Percentiles rank a stretch among this genome's conserved stretches.
Evolutionary conservation across 306 rosid genomes (phyloP).

Genomic region (Echinosophora koreensis): DNA sequence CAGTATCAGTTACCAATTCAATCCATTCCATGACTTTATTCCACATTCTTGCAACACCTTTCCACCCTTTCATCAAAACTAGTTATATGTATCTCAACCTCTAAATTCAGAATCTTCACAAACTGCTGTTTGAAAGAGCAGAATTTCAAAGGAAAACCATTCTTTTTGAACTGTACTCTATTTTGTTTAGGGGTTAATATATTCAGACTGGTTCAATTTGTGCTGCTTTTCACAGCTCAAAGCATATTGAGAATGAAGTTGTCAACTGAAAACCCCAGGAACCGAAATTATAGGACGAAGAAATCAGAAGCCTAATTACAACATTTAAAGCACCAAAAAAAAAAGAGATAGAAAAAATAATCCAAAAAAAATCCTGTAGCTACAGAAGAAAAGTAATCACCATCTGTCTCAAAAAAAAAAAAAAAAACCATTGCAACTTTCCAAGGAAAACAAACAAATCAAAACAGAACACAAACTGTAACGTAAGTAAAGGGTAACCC

Average conservation of each 20-base stretch:
- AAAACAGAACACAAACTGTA: neutral
- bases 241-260: neutral
- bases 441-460: neutral
- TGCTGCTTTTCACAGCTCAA: conserved; percentile 8
- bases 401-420: conserved; percentile 1
- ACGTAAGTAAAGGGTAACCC: neutral
- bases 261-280: neutral
- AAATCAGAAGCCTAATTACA: conserved; percentile 16
- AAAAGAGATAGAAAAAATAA: neutral
- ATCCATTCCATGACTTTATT: neutral
- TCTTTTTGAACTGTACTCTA: neutral
- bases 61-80: neutral
- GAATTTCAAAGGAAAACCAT: neutral
- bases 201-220: neutral
- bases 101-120: conserved; percentile 4
- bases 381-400: neutral
- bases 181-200: conserved; percentile 1
- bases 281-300: neutral
- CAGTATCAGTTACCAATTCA: neutral
- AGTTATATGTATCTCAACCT: neutral
- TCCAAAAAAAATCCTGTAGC: neutral
- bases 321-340: neutral
- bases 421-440: neutral
- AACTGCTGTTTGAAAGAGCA: neutral
- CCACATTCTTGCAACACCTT: neutral